phyloP scores from a whole-genome alignment of 805 yeast genomes.

The Wickerhamiella spandovensis region DNA sequence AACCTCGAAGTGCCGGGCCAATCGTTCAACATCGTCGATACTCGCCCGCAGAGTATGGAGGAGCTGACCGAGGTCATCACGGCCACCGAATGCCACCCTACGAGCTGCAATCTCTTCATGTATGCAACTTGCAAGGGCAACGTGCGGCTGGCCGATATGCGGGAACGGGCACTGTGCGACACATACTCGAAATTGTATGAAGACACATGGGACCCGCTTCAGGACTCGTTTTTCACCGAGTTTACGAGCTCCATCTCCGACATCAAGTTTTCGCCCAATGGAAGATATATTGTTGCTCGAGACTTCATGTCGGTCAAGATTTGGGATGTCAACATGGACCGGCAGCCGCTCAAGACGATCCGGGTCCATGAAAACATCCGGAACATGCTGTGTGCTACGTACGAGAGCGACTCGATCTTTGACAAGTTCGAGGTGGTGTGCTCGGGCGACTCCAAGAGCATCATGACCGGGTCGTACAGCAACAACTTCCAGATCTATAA shows the following conservation, averaged over 20 bases:
- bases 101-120: constrained; percentile 84
- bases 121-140: constrained; percentile 93
- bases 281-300: constrained; percentile 89
- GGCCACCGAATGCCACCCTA: constrained; percentile 91
- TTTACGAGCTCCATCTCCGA: constrained; percentile 90
- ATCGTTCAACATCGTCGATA: constrained; percentile 92
- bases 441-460: constrained; percentile 79
- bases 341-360: constrained; percentile 84
- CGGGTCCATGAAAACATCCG: constrained; percentile 91
- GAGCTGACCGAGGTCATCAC: constrained; percentile 97
- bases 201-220: constrained; percentile 83
- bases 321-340: constrained; percentile 98
- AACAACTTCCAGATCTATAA: constrained; percentile 97
- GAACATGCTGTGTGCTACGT: constrained; percentile 88
- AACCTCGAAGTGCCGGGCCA: constrained; percentile 88
- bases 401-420: constrained; percentile 95
- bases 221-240: constrained; percentile 93
- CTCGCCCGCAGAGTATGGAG: constrained; percentile 97
- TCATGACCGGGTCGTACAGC: constrained; percentile 95
- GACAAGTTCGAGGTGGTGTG: constrained; percentile 96
- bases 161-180: constrained; percentile 90
- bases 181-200: constrained; percentile 69
- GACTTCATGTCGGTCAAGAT: constrained; percentile 95
- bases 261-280: constrained; percentile 82
- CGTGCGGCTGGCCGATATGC: constrained; percentile 90